A percentile compares a stretch with the other conserved stretches of the same genome.
These are phyloP conservation scores for Aspergillus campestris DNA, from an alignment of 495 filamentous ascomycete species.

Conservation along the genomic window DNA sequence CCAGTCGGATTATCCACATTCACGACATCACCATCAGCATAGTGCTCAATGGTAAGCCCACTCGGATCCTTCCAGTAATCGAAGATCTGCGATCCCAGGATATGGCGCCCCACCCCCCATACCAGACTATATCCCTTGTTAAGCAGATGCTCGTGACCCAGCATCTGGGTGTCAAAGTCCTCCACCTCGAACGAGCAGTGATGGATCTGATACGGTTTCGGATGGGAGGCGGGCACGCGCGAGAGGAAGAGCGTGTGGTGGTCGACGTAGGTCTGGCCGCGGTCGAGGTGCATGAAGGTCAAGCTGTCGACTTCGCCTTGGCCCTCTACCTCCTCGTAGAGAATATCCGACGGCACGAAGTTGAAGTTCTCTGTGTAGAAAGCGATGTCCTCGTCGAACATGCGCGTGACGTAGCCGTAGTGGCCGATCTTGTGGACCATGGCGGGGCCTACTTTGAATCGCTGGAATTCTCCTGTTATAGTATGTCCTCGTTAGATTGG, in stretches of 20 bases:
- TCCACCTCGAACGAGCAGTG: conserved; percentile 68
- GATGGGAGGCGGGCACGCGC: conserved; percentile 41
- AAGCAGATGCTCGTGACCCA: conserved; percentile 65
- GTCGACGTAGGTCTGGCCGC: conserved; percentile 51
- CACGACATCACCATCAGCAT: conserved; percentile 53
- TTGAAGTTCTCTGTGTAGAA: conserved; percentile 67
- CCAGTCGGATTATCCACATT: conserved; percentile 30
- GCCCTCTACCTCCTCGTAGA: conserved; percentile 16
- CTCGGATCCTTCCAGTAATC: conserved; percentile 63
- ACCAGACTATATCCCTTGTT: conserved; percentile 55
- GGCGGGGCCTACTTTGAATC: conserved; percentile 49
- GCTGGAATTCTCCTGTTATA: conserved; percentile 13
- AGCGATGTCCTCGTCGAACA: conserved; percentile 46
- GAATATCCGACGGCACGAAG: conserved; percentile 43
- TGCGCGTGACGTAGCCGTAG: conserved; percentile 55
- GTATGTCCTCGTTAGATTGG: no score
- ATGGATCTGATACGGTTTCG: conserved; percentile 37
- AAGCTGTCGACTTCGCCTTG: conserved; percentile 39
- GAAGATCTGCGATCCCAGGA: conserved; percentile 68
- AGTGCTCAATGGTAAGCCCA: conserved; percentile 55
- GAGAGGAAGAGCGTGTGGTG: conserved; percentile 70
- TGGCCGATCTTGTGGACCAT: conserved; percentile 64
- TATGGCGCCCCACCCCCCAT: conserved; percentile 70
- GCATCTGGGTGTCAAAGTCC: conserved; percentile 65
- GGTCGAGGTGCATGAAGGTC: conserved; percentile 57